These are phyloP conservation scores for Botrytis fragariae DNA, from an alignment of 2,329 filamentous ascomycete genomes.

Conservation along the genomic window DNA sequence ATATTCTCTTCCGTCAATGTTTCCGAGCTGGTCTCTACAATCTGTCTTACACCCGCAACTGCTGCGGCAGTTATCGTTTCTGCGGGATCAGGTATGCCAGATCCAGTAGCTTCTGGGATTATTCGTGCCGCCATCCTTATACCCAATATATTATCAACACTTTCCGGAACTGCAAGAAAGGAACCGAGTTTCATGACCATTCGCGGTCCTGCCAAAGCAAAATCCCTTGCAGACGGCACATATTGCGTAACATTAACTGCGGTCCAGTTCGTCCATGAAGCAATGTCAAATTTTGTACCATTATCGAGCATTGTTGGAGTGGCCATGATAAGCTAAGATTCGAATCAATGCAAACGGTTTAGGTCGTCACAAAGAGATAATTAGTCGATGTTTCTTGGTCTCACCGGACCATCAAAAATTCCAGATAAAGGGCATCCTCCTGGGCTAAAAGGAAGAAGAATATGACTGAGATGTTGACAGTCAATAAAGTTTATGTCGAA, in stretches of 20 bases:
- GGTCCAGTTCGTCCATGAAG: slow-evolving; percentile 53
- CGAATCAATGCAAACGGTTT: slow-evolving; percentile 4
- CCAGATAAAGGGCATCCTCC: slow-evolving; percentile 18
- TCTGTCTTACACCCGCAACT: slow-evolving; percentile 39
- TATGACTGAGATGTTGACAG: not conserved
- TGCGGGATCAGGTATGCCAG: slow-evolving; percentile 43
- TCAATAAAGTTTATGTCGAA: not conserved
- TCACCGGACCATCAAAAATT: slow-evolving; percentile 16
- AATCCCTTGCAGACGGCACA: slow-evolving; percentile 64
- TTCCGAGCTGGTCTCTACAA: slow-evolving; percentile 31
- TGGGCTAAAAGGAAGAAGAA: not conserved
- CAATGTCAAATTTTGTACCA: slow-evolving; percentile 44
- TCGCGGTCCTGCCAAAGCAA: slow-evolving; percentile 67
- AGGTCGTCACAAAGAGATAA: slow-evolving; percentile 17
- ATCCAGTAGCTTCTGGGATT: slow-evolving; percentile 57
- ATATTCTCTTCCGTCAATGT: slow-evolving; percentile 42
- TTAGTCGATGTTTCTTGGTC: slow-evolving; percentile 13
- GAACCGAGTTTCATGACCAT: slow-evolving; percentile 67
- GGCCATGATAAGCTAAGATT: slow-evolving; percentile 27
- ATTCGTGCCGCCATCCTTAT: slow-evolving; percentile 55
- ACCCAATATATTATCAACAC: slow-evolving; percentile 52
- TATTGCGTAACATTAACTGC: slow-evolving; percentile 53
- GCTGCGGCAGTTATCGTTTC: slow-evolving; percentile 43
- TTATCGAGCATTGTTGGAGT: slow-evolving; percentile 28
- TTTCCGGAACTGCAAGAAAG: slow-evolving; percentile 59